Evolutionary conservation across 2,329 filamentous ascomycete species (phyloP).

Genomic region (Aspergillus terreus): DNA sequence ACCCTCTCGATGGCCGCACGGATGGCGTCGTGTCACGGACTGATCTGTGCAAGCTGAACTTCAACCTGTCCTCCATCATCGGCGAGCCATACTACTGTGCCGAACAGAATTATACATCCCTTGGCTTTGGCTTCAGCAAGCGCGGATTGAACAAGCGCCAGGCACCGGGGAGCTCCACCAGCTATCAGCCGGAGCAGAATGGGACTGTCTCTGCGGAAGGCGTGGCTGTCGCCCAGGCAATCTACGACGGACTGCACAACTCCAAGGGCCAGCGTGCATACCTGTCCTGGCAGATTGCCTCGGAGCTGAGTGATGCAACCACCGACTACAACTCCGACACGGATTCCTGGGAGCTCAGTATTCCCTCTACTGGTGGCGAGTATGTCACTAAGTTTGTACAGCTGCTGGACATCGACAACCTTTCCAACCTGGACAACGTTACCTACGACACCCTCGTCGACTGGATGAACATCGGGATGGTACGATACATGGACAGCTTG

Average conservation of each 20-base stretch:
- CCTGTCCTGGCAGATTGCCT: slow-evolving; percentile 30
- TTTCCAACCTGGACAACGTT: slow-evolving; percentile 44
- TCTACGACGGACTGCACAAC: slow-evolving; percentile 42
- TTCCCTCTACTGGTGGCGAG: slow-evolving; percentile 36
- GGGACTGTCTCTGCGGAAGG: slow-evolving; percentile 27
- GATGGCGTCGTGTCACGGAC: slow-evolving; percentile 53
- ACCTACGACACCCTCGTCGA: slow-evolving; percentile 55
- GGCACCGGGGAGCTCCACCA: slow-evolving; percentile 20
- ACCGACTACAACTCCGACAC: slow-evolving; percentile 27
- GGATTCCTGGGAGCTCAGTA: slow-evolving; percentile 27
- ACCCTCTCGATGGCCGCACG: slow-evolving; percentile 52
- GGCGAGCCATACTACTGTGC: slow-evolving; percentile 40
- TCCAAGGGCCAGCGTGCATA: slow-evolving; percentile 40
- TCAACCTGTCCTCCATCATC: slow-evolving; percentile 41
- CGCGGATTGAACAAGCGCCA: slow-evolving; percentile 3
- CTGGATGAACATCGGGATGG: slow-evolving; percentile 52
- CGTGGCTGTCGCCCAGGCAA: slow-evolving; percentile 32
- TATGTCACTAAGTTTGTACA: slow-evolving; percentile 22
- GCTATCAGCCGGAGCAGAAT: slow-evolving; percentile 29
- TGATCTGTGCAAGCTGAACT: slow-evolving; percentile 46
- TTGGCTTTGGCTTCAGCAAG: slow-evolving; percentile 28
- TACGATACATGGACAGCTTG: slow-evolving; percentile 48
- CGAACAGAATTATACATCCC: slow-evolving; percentile 24
- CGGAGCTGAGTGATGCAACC: slow-evolving; percentile 24
- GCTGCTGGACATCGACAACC: slow-evolving; percentile 28